Percentiles rank a stretch among this genome's conserved stretches.
These are phyloP conservation scores for Fusarium anthophilum DNA, from an alignment of 2,329 filamentous ascomycete species.

Conservation along the genomic window DNA sequence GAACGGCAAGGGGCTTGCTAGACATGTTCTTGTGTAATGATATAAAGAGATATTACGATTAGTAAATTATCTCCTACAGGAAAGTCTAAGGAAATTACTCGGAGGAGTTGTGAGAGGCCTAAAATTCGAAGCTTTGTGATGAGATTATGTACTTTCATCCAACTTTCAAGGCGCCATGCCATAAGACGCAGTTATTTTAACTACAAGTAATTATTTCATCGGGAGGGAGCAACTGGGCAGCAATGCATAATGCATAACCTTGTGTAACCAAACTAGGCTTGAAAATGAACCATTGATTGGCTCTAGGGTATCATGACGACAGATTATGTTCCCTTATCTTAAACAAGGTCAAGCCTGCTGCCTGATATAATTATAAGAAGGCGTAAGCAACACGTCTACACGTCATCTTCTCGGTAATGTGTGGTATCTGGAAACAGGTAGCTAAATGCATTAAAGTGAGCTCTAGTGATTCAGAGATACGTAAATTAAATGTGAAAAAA, in stretches of 20 bases:
- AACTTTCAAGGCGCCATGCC: not conserved
- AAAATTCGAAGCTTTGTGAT: not conserved
- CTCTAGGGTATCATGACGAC: not conserved
- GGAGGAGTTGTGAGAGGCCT: not conserved
- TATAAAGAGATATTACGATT: not conserved
- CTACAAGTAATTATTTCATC: too few species aligned
- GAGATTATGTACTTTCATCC: not conserved
- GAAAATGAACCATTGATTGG: not conserved
- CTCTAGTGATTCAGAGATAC: too few species aligned
- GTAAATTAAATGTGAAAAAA: fast-evolving
- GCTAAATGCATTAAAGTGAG: too few species aligned
- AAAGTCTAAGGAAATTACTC: fast-evolving
- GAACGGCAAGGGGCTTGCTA: not conserved
- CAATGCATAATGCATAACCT: not conserved
- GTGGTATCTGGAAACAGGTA: too few species aligned
- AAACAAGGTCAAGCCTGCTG: too few species aligned
- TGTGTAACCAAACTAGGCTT: not conserved
- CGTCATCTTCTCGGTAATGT: too few species aligned
- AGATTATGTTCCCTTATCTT: not conserved
- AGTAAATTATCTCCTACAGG: fast-evolving
- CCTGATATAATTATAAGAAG: too few species aligned
- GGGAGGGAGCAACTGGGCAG: not conserved
- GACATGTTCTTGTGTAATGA: not conserved
- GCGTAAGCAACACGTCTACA: too few species aligned
- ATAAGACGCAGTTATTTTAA: not conserved